phyloP scores from a whole-genome alignment of 768 basidiomycete species.

The Panus rudis region DNA sequence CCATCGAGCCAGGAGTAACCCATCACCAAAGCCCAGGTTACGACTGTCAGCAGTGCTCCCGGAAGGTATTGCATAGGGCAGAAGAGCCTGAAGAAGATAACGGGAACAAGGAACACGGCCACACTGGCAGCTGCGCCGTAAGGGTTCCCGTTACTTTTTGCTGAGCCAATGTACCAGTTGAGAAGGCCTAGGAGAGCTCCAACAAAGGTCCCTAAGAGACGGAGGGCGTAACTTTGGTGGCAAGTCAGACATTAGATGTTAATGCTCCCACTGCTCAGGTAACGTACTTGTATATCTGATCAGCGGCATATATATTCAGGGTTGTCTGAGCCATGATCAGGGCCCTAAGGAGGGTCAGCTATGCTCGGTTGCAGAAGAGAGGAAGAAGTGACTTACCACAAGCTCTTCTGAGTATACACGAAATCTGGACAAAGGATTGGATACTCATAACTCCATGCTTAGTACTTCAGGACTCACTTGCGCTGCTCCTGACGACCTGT shows the following conservation, averaged over 20 bases:
- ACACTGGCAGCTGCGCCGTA: slow-evolving; percentile 46
- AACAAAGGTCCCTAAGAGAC: slow-evolving; percentile 38
- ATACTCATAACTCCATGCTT: background rate
- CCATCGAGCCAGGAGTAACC: slow-evolving; percentile 57
- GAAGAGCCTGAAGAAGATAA: slow-evolving; percentile 44
- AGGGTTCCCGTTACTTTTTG: slow-evolving; percentile 40
- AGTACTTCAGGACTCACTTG: slow-evolving; percentile 27
- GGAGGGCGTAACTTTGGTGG: slow-evolving; percentile 31
- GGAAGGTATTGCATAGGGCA: slow-evolving; percentile 33
- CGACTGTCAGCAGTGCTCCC: slow-evolving; percentile 24
- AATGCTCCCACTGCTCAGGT: slow-evolving; percentile 6
- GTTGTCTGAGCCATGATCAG: slow-evolving; percentile 58
- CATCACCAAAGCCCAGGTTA: slow-evolving; percentile 37
- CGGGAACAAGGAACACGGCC: slow-evolving; percentile 39
- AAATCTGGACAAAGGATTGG: slow-evolving; percentile 24
- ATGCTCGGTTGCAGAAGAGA: background rate
- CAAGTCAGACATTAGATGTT: background rate
- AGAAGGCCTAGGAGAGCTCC: slow-evolving; percentile 44
- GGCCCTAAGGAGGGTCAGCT: slow-evolving; percentile 29
- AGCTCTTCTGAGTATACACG: slow-evolving; percentile 36
- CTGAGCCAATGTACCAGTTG: slow-evolving; percentile 45
- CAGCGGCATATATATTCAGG: slow-evolving; percentile 47
- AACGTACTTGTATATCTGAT: slow-evolving; percentile 53
- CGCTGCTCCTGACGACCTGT: slow-evolving; percentile 32
- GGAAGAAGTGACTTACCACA: slow-evolving; percentile 30